Percentiles rank a stretch among this genome's conserved stretches.
Evolutionary conservation across 164 flowering plant genomes (phyloP).

Genomic region (Stephania cephalantha): DNA sequence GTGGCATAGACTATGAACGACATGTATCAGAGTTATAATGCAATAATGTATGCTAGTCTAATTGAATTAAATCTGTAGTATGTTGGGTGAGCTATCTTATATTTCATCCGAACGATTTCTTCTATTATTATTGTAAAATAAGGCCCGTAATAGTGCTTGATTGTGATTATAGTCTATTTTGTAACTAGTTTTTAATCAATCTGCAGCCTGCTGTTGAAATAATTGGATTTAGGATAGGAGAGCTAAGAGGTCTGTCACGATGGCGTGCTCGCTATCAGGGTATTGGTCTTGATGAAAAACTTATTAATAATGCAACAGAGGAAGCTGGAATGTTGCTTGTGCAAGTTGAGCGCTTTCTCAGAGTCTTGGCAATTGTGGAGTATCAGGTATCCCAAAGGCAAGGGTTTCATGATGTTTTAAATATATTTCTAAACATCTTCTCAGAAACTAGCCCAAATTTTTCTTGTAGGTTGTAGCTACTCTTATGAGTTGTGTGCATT

Average conservation of each 20-base stretch:
- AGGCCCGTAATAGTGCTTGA: not conserved
- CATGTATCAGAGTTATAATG: too few species aligned
- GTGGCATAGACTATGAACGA: too few species aligned
- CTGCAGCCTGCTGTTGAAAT: slow-evolving; percentile 92
- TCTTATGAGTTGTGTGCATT: too few species aligned
- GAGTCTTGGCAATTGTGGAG: slow-evolving; percentile 65
- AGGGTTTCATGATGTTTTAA: too few species aligned
- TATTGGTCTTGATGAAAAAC: slow-evolving; percentile 83
- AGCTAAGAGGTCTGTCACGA: slow-evolving; percentile 85
- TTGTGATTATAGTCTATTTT: not conserved
- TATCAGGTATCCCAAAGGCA: slow-evolving; percentile 52
- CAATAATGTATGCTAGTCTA: too few species aligned
- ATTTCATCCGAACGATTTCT: not conserved
- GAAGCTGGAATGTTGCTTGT: slow-evolving; percentile 80
- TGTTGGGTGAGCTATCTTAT: not conserved
- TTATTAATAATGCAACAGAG: slow-evolving; percentile 63
- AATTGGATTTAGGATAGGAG: slow-evolving; percentile 89
- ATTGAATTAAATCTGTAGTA: too few species aligned
- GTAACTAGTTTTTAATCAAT: slow-evolving; percentile 2
- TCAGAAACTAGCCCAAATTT: too few species aligned
- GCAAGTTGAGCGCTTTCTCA: slow-evolving; percentile 73
- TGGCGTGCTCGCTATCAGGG: slow-evolving; percentile 81
- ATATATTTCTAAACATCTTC: too few species aligned
- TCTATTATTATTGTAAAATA: not conserved
- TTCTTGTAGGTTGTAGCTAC: too few species aligned